Conservation (phyloP, 345 rosid species). For the Sonneratia alba region DNA sequence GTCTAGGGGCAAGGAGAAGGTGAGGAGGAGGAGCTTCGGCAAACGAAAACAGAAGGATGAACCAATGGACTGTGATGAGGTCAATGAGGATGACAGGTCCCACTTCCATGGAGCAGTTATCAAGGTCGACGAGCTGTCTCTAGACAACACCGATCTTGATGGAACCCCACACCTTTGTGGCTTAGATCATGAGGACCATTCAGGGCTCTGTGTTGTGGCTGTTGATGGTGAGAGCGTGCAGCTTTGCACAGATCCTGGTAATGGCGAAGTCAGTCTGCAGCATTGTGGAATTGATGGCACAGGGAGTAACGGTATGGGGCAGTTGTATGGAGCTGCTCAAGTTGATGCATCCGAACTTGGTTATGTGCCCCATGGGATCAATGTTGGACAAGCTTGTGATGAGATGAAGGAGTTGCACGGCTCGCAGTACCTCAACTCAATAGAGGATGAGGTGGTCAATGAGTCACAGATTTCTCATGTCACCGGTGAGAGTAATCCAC, state of each 20-base stretch:
- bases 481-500: constrained; percentile 15
- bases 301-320: constrained; percentile 6
- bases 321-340: constrained; percentile 7
- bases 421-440: constrained; percentile 6
- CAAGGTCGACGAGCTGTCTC: constrained; percentile 43
- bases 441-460: constrained; percentile 8
- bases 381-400: constrained; percentile 6
- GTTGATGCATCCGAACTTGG: constrained; percentile 15
- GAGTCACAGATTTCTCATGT: constrained; percentile 21
- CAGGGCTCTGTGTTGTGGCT: constrained; percentile 30
- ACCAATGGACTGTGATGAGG: constrained; percentile 41
- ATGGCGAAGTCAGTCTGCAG: constrained; percentile 5
- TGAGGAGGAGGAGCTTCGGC: constrained; percentile 59
- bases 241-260: constrained; percentile 17
- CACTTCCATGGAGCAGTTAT: constrained; percentile 37
- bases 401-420: constrained; percentile 7
- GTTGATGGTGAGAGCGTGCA: constrained; percentile 23
- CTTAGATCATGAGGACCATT: constrained; percentile 28
- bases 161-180: constrained; percentile 24
- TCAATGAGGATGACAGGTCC: constrained; percentile 40
- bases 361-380: constrained; percentile 8
- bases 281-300: neutral
- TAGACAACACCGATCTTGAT: constrained; percentile 24
- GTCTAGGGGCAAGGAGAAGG: constrained; percentile 69
- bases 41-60: constrained; percentile 61